Percentiles rank a stretch among this genome's conserved stretches.
phyloP scores from a whole-genome alignment of 345 rosid genomes.

The Litchi chinensis region DNA sequence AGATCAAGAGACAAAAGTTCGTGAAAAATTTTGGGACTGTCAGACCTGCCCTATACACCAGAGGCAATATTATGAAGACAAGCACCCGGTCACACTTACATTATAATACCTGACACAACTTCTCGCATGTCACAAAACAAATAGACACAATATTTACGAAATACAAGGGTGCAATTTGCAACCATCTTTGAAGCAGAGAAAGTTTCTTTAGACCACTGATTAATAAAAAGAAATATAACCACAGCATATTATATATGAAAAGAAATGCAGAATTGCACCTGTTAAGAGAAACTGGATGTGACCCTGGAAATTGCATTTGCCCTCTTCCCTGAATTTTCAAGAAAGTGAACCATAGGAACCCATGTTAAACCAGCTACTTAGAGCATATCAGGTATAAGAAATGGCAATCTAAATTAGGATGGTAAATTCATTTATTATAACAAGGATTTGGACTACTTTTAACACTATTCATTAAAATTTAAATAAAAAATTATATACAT shows the following conservation, averaged over 20 bases:
- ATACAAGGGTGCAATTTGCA: not conserved
- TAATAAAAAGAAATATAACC: conserved; percentile 3
- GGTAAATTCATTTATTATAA: not conserved
- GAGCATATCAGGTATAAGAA: conserved; percentile 8
- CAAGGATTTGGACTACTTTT: not conserved
- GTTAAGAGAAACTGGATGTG: conserved; percentile 85
- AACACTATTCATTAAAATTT: not conserved
- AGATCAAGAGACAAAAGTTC: too few species aligned
- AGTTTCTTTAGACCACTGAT: not conserved
- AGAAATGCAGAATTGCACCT: conserved; percentile 41
- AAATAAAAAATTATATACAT: too few species aligned
- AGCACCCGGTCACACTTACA: not conserved
- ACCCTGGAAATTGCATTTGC: conserved; percentile 71
- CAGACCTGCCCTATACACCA: too few species aligned
- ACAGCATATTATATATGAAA: not conserved
- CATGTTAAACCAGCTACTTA: conserved; percentile 13
- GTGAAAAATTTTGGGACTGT: too few species aligned
- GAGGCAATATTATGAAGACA: not conserved
- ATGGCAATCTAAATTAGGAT: too few species aligned
- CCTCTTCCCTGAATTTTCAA: conserved; percentile 60
- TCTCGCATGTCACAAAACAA: not conserved
- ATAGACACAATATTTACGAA: not conserved
- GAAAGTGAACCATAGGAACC: conserved; percentile 19
- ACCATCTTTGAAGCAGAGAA: not conserved
- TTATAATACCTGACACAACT: not conserved